Conservation (phyloP, 805 yeast genomes). For the Ogataea paradorogensis region DNA sequence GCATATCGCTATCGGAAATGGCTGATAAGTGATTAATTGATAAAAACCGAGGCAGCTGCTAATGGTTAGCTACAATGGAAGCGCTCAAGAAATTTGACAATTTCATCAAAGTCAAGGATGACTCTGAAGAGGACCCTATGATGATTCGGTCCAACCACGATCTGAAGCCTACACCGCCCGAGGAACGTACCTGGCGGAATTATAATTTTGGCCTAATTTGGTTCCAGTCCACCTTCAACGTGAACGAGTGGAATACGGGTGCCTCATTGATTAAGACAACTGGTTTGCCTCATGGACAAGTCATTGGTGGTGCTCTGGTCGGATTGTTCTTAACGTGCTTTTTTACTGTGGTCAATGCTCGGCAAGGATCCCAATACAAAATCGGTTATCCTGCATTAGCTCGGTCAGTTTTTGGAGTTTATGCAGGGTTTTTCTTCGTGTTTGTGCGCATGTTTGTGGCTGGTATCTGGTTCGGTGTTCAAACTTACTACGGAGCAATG, state of each 20-base stretch:
- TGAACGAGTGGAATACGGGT: constrained; percentile 33
- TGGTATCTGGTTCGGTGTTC: constrained; percentile 40
- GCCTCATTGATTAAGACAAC: constrained; percentile 25
- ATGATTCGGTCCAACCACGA: constrained; percentile 34
- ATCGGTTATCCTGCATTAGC: constrained; percentile 39
- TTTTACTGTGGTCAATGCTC: constrained; percentile 18
- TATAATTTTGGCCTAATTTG: not conserved
- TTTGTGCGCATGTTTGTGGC: constrained; percentile 37
- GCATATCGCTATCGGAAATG: not conserved
- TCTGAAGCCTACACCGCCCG: constrained; percentile 36
- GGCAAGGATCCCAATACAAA: constrained; percentile 28
- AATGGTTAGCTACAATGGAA: constrained; percentile 18
- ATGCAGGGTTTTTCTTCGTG: constrained; percentile 34
- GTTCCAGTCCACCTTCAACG: constrained; percentile 9
- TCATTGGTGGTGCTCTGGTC: constrained; percentile 19
- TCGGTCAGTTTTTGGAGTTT: constrained; percentile 37
- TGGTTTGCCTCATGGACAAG: constrained; percentile 22
- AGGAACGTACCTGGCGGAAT: constrained; percentile 33
- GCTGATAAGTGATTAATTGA: not conserved
- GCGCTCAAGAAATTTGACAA: constrained; percentile 29
- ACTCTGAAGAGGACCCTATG: constrained; percentile 26
- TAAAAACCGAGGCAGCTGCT: not conserved
- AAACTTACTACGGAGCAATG: constrained; percentile 37
- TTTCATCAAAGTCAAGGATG: constrained; percentile 16
- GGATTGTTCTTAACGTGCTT: constrained; percentile 14